phyloP scores from a whole-genome alignment of 306 rosid species.

The Fragaria iinumae region DNA sequence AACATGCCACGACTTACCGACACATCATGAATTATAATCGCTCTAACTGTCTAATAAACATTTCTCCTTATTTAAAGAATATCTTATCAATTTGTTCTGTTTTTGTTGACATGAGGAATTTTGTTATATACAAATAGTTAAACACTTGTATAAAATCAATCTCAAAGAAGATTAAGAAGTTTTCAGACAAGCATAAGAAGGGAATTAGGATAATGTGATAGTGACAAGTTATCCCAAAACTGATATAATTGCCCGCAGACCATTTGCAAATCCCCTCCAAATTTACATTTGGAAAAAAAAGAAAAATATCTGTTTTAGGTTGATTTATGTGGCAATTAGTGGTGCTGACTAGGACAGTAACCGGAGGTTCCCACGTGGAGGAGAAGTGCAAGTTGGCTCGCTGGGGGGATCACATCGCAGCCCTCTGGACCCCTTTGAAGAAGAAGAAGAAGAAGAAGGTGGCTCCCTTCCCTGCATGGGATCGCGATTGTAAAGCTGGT shows the following conservation, averaged over 20 bases:
- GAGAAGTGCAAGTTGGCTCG: conserved; percentile 25
- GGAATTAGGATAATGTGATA: conserved; percentile 27
- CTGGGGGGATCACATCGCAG: conserved; percentile 24
- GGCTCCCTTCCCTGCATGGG: conserved; percentile 23
- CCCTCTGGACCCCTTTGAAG: conserved; percentile 25
- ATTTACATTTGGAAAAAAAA: not conserved
- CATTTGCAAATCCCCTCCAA: not conserved
- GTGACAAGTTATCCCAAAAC: conserved; percentile 27
- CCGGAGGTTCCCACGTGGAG: conserved; percentile 39
- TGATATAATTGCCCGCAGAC: conserved; percentile 34
- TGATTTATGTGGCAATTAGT: not conserved
- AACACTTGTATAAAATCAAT: no score
- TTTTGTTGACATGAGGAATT: no score
- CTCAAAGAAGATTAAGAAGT: not conserved
- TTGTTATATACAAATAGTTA: no score
- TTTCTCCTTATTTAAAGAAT: no score
- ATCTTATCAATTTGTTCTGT: no score
- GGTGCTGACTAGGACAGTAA: not conserved
- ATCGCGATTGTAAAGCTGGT: conserved; percentile 36
- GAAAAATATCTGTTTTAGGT: not conserved
- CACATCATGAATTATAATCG: no score
- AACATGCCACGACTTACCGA: no score
- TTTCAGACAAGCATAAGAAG: not conserved
- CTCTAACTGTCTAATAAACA: no score
- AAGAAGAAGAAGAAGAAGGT: not conserved